A percentile compares a stretch with the other conserved stretches of the same genome.
Evolutionary conservation across 139 green algal species (phyloP).

Genomic region (Coccomyxa sp.): DNA sequence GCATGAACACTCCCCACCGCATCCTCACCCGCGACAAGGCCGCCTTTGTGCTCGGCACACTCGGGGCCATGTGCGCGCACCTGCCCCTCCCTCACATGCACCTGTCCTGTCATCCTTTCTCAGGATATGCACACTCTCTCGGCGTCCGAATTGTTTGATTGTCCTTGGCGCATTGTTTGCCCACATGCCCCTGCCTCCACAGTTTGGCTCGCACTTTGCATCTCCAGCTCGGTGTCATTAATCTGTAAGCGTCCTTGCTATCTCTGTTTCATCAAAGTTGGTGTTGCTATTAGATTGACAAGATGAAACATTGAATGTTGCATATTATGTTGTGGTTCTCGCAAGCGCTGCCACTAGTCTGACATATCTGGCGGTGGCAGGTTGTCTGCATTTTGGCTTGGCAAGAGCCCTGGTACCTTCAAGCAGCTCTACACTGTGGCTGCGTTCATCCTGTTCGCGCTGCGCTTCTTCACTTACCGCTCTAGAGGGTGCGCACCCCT

Average conservation of each 20-base stretch:
- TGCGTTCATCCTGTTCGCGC: conserved; percentile 23
- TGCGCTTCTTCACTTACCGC: conserved; percentile 31
- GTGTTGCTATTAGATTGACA: too few relatives aligned
- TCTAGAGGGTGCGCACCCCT: conserved; percentile 15
- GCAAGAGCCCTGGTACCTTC: conserved; percentile 57
- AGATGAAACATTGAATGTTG: too few relatives aligned
- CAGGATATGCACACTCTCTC: not conserved
- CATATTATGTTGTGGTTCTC: too few relatives aligned
- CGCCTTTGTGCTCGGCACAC: not conserved
- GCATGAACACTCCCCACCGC: conserved; percentile 19
- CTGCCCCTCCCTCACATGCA: not conserved
- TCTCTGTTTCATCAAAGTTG: too few relatives aligned
- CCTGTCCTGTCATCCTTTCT: too few relatives aligned
- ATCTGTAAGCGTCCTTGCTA: too few relatives aligned
- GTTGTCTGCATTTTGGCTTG: conserved; percentile 73
- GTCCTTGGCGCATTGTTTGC: too few relatives aligned
- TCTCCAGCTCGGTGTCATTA: too few relatives aligned
- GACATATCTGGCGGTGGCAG: conserved; percentile 10
- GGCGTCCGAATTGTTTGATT: not conserved
- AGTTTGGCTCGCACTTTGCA: too few relatives aligned
- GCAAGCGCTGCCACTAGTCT: too few relatives aligned
- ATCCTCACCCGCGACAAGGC: conserved; percentile 47
- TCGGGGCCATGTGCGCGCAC: conserved; percentile 4
- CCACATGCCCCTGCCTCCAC: too few relatives aligned
- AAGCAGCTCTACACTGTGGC: conserved; percentile 69